Percentiles rank a stretch among this genome's conserved stretches.
Evolutionary conservation across 768 basidiomycete genomes (phyloP).

Genomic region (Boletus rufocinnamomeus): DNA sequence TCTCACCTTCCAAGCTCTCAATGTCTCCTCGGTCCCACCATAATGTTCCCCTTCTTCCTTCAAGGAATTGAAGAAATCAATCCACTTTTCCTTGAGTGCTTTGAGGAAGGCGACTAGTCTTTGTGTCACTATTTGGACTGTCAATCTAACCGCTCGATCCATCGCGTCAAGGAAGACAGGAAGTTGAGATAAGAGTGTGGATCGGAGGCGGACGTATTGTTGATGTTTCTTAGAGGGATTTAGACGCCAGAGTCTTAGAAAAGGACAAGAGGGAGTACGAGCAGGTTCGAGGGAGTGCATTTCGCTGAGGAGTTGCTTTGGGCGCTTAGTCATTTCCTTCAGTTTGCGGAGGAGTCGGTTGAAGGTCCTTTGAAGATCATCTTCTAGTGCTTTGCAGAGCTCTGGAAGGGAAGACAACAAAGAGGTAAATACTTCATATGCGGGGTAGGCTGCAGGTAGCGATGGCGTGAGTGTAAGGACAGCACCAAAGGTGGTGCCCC

Average conservation of each 20-base stretch:
- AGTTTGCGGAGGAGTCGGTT: constrained; percentile 57
- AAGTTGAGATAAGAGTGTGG: constrained; percentile 65
- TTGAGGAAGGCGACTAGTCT: constrained; percentile 40
- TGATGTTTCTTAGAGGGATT: constrained; percentile 32
- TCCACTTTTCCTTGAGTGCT: constrained; percentile 57
- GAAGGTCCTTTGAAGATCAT: constrained; percentile 49
- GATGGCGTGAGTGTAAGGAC: constrained; percentile 62
- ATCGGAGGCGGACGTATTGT: constrained; percentile 65
- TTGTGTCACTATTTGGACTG: constrained; percentile 48
- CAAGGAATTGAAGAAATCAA: constrained; percentile 1
- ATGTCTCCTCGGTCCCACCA: constrained; percentile 62
- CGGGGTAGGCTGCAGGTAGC: constrained; percentile 27
- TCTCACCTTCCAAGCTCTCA: constrained; percentile 60
- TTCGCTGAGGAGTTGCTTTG: constrained; percentile 59
- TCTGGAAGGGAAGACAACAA: constrained; percentile 41
- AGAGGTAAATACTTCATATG: constrained; percentile 62
- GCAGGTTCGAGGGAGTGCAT: constrained; percentile 70
- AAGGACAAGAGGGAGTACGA: constrained; percentile 58
- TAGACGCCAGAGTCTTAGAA: constrained; percentile 43
- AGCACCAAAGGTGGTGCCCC: constrained; percentile 65
- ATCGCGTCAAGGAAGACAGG: constrained; percentile 54
- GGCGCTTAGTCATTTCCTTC: constrained; percentile 53
- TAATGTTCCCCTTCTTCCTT: constrained; percentile 60
- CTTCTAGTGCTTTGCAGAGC: constrained; percentile 50
- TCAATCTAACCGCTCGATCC: constrained; percentile 51